Evolutionary conservation across 1,284 basidiomycete species (phyloP), one percentile per base, ranked within the genome.

Genomic region (Trichosporon sp.): DNA sequence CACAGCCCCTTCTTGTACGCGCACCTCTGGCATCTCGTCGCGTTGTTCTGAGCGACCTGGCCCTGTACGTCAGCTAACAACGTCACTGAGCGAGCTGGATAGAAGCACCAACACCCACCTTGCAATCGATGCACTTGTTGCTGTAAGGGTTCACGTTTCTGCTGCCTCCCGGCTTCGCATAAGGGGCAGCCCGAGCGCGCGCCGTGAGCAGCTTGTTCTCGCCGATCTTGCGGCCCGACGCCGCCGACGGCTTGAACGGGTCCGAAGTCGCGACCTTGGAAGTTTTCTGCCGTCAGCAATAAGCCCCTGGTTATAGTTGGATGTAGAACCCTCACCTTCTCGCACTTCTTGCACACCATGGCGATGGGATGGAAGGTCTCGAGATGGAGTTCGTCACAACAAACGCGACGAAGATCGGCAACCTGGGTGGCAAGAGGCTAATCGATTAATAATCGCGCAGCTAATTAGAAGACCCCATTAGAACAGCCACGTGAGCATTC

Each of bases 341-440:
- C 83, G 68, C 83, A 84, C 72, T 83, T 83, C 70, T 83, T 82
- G 77, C 83, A 84, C 18, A 84, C 83, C 83, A 84, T 84, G 44
- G 35, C 29, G 56, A 13, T 0, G 44, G 56, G 64, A 35, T 23
- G 67, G 31, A 42, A n/a, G 60, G 15, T 12, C 56, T 51, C 9
- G 44, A 56, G 18, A n/a, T 42, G 18, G 38, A 58, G 25, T 9
- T 58, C 53, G 27, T 29, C 53, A 58, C 53, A 58, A 58, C 62
- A 31, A 35, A 4, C 23, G 1, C 12, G n/a, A n/a, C 21, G 7
- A 51, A 9, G 47, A 31, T 47, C 31, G 35, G n/a, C 23, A 62
- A 9, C 15, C 18, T 34, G 29, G 35, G 65, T 42, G 65, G 65
- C 65, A 65, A 65, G 25, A 29, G 25, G 9, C 27, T 31, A 58